Percentiles rank a stretch among this genome's conserved stretches.
Evolutionary conservation across 805 yeast genomes (phyloP).

Genomic region (Suhomyces xylopsoci): DNA sequence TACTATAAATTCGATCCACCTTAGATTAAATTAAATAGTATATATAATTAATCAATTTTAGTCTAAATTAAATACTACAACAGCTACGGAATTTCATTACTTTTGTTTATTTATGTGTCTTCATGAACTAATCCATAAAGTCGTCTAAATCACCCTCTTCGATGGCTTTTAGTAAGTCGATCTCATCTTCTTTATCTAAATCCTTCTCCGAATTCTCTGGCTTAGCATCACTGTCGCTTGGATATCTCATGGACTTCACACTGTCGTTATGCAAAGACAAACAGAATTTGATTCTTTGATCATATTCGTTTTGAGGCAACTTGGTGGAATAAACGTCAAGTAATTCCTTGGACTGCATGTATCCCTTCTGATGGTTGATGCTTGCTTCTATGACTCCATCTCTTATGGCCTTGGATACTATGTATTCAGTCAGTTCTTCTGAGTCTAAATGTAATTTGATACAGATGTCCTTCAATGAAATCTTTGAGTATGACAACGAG

Average conservation of each 20-base stretch:
- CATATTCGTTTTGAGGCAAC: constrained; percentile 82
- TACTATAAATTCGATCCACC: too few relatives aligned
- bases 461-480: constrained; percentile 91
- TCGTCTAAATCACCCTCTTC: constrained; percentile 57
- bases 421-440: constrained; percentile 95
- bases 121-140: constrained; percentile 36
- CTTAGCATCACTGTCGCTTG: constrained; percentile 41
- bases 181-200: constrained; percentile 39
- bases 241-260: constrained; percentile 93
- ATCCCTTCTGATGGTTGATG: constrained; percentile 87
- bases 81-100: not conserved
- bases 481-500: constrained; percentile 84
- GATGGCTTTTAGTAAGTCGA: constrained; percentile 44
- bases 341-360: constrained; percentile 85
- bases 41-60: too few relatives aligned
- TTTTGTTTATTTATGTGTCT: not conserved
- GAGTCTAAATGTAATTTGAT: constrained; percentile 86
- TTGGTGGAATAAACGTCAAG: constrained; percentile 83
- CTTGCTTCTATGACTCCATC: constrained; percentile 97
- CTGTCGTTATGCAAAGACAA: constrained; percentile 86
- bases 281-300: constrained; percentile 92
- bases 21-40: too few relatives aligned
- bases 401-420: constrained; percentile 92
- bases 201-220: constrained; percentile 24
- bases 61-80: not conserved